Evolutionary conservation across 805 yeast species (phyloP), one percentile per base, ranked within the genome.

Genomic region (Candida sanyiensis): DNA sequence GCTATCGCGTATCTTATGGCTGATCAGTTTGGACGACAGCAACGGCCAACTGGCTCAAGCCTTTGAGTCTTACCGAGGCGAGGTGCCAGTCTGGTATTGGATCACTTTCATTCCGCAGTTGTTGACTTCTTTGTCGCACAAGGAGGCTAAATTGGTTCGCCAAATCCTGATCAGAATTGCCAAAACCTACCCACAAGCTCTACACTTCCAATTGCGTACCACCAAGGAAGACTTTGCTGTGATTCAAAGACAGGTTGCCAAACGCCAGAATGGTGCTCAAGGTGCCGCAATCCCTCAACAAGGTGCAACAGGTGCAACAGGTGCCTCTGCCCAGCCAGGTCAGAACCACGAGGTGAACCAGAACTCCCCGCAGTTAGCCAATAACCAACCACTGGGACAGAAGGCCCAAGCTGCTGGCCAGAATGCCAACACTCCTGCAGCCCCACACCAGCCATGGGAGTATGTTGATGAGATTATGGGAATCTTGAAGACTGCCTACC

Each of bases 31-130:
- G 62, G 97, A 93, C 61, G 96, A 93, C 58, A 68, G 82, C 1
- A 68, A 77, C 5, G 95, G 94, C 2, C 74, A 88, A 0, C 68
- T 93, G 33, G 77, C 94, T 0, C 79, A 79, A 44, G 95, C 97
- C 0, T 90, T 90, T 61, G 96, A 88, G 40, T 79, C 83, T 35
- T 93, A 86, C 59, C 76, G 89, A 46, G 97, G 97, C 16, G 99
- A 94, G 47, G 87, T 87, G 29, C 98, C 99, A 5, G 96, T 90
- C 3, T 93, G 99, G 99, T 90, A 90, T 60, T 93, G 97, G 97
- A 87, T 93, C 32, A 87, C 97, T 0, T 93, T 83, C 54, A 88
- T 93, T 49, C 98, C 98, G 3, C 98, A 94, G 61, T 68, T 93
- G 43, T 67, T 93, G 49, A 82, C 96, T 0, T 81, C 96, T 0